These are phyloP conservation scores for Biscogniauxia mediterranea DNA, from an alignment of 2,329 filamentous ascomycete species.

Conservation along the genomic window DNA sequence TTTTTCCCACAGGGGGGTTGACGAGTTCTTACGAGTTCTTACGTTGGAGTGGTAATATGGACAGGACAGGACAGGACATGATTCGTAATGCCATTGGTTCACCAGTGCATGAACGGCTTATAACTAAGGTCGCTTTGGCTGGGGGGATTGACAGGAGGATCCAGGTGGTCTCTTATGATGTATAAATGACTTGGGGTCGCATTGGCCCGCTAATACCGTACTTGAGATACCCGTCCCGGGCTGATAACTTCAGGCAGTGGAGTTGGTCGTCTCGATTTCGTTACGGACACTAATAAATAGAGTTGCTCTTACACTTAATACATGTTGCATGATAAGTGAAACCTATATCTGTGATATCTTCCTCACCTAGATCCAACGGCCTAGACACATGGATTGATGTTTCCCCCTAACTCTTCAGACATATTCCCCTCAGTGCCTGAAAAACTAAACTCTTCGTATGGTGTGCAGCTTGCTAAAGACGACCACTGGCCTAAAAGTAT, in stretches of 20 bases:
- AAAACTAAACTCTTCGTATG: too few species aligned
- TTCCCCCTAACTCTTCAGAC: too few species aligned
- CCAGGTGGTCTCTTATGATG: conserved; percentile 28
- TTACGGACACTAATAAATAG: conserved; percentile 29
- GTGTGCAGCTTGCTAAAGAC: too few species aligned
- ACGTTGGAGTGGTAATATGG: conserved; percentile 17
- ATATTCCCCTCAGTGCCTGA: too few species aligned
- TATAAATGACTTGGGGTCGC: conserved; percentile 31
- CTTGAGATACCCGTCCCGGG: conserved; percentile 31
- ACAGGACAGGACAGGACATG: conserved; percentile 9
- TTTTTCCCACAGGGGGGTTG: background rate
- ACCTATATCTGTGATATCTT: background rate
- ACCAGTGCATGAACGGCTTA: conserved; percentile 20
- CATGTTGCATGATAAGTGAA: background rate
- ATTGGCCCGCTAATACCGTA: conserved; percentile 28
- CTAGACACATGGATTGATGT: too few species aligned
- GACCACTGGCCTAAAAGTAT: too few species aligned
- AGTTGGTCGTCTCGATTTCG: conserved; percentile 27
- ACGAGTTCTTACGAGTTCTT: conserved; percentile 15
- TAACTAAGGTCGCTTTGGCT: conserved; percentile 20
- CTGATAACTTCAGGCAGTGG: conserved; percentile 28
- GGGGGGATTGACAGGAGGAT: conserved; percentile 23
- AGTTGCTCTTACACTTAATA: conserved; percentile 15
- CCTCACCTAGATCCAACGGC: too few species aligned
- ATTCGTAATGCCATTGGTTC: conserved; percentile 26